Evolutionary conservation across 768 basidiomycete genomes (phyloP).

Genomic region (Hortiboletus flavorubellus): DNA sequence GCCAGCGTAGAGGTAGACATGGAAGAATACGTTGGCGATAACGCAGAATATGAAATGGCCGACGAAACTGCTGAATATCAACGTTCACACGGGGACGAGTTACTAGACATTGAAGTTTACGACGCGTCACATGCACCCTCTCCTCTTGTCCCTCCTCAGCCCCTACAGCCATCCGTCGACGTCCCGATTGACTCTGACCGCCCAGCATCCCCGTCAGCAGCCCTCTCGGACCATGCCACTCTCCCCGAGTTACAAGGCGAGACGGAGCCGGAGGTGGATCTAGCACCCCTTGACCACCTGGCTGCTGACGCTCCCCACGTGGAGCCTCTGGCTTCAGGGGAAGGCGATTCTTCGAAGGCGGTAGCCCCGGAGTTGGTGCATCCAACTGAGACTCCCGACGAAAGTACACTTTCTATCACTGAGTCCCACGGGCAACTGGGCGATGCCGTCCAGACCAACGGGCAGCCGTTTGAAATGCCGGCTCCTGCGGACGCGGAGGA

Average conservation of each 20-base stretch:
- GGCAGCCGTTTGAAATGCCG: conserved; percentile 5
- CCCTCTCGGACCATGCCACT: conserved; percentile 6
- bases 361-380: conserved; percentile 1
- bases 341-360: conserved; percentile 5
- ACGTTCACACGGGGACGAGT: conserved; percentile 24
- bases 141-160: conserved; percentile 19
- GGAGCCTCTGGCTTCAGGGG: conserved; percentile 11
- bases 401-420: conserved; percentile 8
- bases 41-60: conserved; percentile 47
- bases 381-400: conserved; percentile 5
- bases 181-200: conserved; percentile 17
- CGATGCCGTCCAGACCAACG: conserved; percentile 3
- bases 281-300: conserved; percentile 15
- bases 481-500: conserved; percentile 1
- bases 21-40: conserved; percentile 49
- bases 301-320: conserved; percentile 16
- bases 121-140: conserved; percentile 36
- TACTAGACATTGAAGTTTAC: conserved; percentile 40
- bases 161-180: conserved; percentile 15
- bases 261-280: conserved; percentile 10
- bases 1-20: conserved; percentile 63
- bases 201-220: not conserved
- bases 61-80: conserved; percentile 32
- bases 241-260: conserved; percentile 4
- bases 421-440: conserved; percentile 20